These are phyloP conservation scores for Abrus precatorius DNA, from an alignment of 306 rosid genomes.

Conservation along the genomic window DNA sequence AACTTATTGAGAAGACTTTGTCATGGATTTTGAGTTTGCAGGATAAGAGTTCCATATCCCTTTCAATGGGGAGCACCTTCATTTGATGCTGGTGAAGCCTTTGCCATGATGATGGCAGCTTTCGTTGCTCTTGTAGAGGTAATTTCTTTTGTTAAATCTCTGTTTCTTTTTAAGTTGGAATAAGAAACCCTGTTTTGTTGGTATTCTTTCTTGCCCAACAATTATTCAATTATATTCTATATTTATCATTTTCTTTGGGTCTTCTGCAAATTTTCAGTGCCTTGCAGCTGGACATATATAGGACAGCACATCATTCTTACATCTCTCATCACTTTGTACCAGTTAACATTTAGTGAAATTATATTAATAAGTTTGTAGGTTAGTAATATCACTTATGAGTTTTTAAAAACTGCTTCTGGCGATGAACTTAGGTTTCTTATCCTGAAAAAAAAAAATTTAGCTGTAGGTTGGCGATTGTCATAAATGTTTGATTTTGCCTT, in stretches of 20 bases:
- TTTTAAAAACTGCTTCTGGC: neutral
- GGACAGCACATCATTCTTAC: conserved; percentile 16
- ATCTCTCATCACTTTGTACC: neutral
- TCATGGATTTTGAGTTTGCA: conserved; percentile 60
- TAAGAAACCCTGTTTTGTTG: conserved; percentile 31
- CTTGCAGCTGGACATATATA: neutral
- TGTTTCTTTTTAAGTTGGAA: conserved; percentile 13
- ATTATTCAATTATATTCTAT: conserved; percentile 9
- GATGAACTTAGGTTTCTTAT: conserved; percentile 1
- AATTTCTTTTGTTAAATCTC: conserved; percentile 43
- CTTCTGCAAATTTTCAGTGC: conserved; percentile 15
- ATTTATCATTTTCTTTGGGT: conserved; percentile 17
- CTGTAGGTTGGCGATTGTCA: neutral
- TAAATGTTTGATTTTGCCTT: neutral
- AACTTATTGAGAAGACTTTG: conserved; percentile 28
- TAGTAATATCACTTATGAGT: neutral
- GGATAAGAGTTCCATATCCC: conserved; percentile 98
- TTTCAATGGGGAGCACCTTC: conserved; percentile 99
- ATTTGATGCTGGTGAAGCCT: conserved; percentile 98
- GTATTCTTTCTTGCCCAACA: conserved; percentile 24
- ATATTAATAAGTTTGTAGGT: conserved; percentile 6
- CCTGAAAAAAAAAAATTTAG: conserved; percentile 1
- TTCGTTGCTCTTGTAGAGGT: conserved; percentile 98
- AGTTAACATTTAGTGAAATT: conserved; percentile 12
- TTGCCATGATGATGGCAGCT: conserved; percentile 98